Conservation (phyloP, 805 yeast species). For the Diddensiella caesifluorescens region DNA sequence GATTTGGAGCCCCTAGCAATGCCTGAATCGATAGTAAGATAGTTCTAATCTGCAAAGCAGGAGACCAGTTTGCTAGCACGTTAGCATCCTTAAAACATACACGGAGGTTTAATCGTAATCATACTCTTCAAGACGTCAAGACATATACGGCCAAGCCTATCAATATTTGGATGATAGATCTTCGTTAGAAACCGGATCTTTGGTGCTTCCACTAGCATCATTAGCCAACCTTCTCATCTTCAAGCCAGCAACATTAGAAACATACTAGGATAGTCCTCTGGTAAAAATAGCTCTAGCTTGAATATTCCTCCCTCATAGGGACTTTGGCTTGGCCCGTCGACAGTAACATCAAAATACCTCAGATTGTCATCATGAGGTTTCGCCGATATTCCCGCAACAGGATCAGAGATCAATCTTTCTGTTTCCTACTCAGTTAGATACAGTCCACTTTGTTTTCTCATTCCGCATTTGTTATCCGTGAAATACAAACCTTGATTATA, state of each 20-base stretch:
- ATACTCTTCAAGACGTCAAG: slow-evolving; percentile 78
- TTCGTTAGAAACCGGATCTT: slow-evolving; percentile 89
- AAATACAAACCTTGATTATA: slow-evolving; percentile 67
- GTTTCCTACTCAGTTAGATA: slow-evolving; percentile 54
- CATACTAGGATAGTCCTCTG: slow-evolving; percentile 89
- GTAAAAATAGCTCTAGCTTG: slow-evolving; percentile 78
- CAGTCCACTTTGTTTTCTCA: neutral
- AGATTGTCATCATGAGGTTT: slow-evolving; percentile 90
- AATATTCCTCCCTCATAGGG: slow-evolving; percentile 82
- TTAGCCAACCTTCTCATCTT: slow-evolving; percentile 3
- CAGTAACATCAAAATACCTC: slow-evolving; percentile 85
- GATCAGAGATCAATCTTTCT: slow-evolving; percentile 84
- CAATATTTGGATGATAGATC: slow-evolving; percentile 95
- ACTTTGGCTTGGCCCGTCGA: slow-evolving; percentile 85
- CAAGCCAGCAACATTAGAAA: neutral
- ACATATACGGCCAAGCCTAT: slow-evolving; percentile 90
- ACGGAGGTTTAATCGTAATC: slow-evolving; percentile 10
- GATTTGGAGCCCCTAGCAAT: slow-evolving; percentile 89
- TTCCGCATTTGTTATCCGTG: no score
- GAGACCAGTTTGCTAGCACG: slow-evolving; percentile 78
- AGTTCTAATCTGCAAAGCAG: slow-evolving; percentile 93
- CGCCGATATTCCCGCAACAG: slow-evolving; percentile 94
- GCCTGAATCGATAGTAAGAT: slow-evolving; percentile 90
- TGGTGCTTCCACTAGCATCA: slow-evolving; percentile 72
- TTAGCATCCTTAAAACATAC: neutral